Conservation (phyloP, 129 eudicot genomes). For the Gnaphalium uliginosum region DNA sequence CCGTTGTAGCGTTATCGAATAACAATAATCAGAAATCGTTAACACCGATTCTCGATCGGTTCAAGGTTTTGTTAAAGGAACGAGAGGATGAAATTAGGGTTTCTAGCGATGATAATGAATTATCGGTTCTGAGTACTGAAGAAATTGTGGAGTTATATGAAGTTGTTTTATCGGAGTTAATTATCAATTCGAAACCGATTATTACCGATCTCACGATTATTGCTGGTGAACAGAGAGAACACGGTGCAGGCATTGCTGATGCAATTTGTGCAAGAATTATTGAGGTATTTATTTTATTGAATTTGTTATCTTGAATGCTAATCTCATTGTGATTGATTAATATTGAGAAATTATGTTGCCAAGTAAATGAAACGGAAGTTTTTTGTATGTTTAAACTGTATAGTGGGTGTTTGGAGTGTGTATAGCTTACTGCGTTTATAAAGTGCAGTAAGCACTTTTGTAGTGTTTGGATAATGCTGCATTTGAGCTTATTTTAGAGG, state of each 20-base stretch:
- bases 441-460: not conserved
- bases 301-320: not conserved
- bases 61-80: slow-evolving; percentile 58
- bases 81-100: slow-evolving; percentile 67
- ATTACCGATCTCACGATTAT: slow-evolving; percentile 92
- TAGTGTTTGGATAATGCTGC: not conserved
- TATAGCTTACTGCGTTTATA: too few species aligned
- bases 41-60: slow-evolving; percentile 67
- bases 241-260: slow-evolving; percentile 71
- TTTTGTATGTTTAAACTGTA: not conserved
- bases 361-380: not conserved
- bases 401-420: not conserved
- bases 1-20: slow-evolving; percentile 28
- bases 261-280: slow-evolving; percentile 80
- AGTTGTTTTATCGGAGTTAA: slow-evolving; percentile 53
- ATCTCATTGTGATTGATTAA: not conserved
- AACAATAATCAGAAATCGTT: slow-evolving; percentile 40
- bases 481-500: not conserved
- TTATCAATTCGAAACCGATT: slow-evolving; percentile 84
- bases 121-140: slow-evolving; percentile 38
- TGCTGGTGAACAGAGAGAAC: slow-evolving; percentile 83
- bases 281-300: slow-evolving; percentile 51
- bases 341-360: not conserved
- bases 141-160: slow-evolving; percentile 73
- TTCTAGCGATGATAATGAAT: slow-evolving; percentile 34